These are phyloP conservation scores for Sarocladium strictum DNA, from an alignment of 2,329 filamentous ascomycete genomes.

Conservation along the genomic window DNA sequence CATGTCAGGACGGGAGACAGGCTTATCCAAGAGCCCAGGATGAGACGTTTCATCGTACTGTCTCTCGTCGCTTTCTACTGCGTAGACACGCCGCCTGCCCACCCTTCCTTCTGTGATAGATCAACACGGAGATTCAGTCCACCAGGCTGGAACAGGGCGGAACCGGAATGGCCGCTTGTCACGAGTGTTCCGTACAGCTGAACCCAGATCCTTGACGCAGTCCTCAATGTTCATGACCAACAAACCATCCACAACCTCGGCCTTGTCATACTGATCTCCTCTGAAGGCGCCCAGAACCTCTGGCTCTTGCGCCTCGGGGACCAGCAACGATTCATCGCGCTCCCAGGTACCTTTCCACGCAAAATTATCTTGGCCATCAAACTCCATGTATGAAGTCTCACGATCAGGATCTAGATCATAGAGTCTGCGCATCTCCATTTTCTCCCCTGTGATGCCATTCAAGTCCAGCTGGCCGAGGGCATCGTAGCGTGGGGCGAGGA, in stretches of 20 bases:
- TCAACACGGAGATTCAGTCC: background rate
- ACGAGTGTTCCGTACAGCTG: background rate
- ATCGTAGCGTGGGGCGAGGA: background rate
- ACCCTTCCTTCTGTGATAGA: background rate
- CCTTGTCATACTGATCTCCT: background rate
- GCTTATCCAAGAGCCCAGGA: background rate
- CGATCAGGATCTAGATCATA: background rate
- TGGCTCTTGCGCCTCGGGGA: background rate
- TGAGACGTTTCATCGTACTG: no score
- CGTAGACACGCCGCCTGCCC: no score
- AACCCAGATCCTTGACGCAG: background rate
- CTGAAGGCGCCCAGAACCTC: background rate
- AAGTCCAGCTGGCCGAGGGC: background rate
- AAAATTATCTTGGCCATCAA: background rate
- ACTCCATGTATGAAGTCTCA: background rate
- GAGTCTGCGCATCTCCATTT: background rate
- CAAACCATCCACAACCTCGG: background rate
- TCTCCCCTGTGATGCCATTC: background rate
- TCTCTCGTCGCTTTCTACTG: no score
- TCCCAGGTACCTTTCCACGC: background rate
- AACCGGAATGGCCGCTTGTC: background rate
- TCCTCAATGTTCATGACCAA: slow-evolving; percentile 3
- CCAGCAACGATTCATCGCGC: background rate
- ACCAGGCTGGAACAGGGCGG: background rate
- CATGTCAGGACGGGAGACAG: slow-evolving; percentile 32